Conservation (phyloP, 164 flowering plant genomes). For the Buxus sempervirens region DNA sequence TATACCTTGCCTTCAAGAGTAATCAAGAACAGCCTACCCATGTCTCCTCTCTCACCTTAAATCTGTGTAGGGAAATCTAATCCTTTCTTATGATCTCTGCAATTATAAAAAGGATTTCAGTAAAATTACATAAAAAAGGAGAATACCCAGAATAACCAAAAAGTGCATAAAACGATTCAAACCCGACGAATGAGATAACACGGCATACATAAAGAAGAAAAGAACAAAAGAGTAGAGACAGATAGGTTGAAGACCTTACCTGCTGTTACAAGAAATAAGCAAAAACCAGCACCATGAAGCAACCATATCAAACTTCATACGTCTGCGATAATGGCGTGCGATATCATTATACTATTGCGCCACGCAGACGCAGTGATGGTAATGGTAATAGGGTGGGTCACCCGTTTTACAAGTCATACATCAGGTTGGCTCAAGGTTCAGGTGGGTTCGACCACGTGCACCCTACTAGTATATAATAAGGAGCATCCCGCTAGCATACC, state of each 20-base stretch:
- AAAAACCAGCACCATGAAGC: too few species aligned
- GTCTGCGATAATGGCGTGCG: too few species aligned
- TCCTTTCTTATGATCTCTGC: background rate
- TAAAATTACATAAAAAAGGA: background rate
- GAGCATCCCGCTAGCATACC: too few species aligned
- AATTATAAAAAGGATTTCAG: too few species aligned
- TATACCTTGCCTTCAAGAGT: slow-evolving; percentile 48
- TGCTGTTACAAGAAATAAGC: background rate
- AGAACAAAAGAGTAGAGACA: background rate
- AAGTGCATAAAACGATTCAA: background rate
- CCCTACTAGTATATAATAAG: too few species aligned
- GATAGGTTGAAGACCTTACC: background rate
- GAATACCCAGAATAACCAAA: background rate
- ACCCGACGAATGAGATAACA: background rate
- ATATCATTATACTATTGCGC: too few species aligned
- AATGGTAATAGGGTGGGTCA: too few species aligned
- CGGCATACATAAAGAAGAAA: background rate
- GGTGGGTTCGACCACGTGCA: too few species aligned
- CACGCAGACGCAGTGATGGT: too few species aligned
- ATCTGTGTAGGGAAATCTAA: background rate
- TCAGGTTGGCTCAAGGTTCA: too few species aligned
- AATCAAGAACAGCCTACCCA: slow-evolving; percentile 54
- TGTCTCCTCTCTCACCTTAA: slow-evolving; percentile 14
- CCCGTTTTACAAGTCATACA: too few species aligned
- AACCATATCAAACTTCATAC: too few species aligned